Conservation (phyloP, 2,329 filamentous ascomycete species). For the Colletotrichum falcatum region DNA sequence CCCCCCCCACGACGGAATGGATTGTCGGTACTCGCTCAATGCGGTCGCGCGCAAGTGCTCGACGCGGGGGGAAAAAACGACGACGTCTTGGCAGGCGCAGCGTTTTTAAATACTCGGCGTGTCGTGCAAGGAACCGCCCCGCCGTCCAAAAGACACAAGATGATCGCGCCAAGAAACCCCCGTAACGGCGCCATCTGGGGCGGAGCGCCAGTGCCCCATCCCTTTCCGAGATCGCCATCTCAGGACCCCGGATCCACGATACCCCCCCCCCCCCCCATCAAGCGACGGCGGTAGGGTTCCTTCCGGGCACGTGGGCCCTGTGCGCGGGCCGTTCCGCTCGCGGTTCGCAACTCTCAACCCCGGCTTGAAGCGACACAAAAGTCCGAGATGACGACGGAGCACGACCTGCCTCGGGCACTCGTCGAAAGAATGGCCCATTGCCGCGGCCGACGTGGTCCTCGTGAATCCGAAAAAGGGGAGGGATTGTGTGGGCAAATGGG, state of each 20-base stretch:
- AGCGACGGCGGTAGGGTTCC: not conserved
- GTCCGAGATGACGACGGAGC: not conserved
- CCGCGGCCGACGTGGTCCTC: too few species aligned
- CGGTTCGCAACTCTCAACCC: too few species aligned
- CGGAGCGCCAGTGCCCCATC: not conserved
- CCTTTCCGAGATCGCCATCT: constrained; percentile 18
- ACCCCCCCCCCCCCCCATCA: not conserved
- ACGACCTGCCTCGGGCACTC: too few species aligned
- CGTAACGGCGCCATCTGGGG: constrained; percentile 37
- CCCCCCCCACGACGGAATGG: not conserved
- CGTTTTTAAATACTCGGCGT: too few species aligned
- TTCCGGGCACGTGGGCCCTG: not conserved
- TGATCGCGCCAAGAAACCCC: constrained; percentile 26
- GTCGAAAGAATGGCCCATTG: too few species aligned
- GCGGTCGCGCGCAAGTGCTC: too few species aligned
- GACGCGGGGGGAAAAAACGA: too few species aligned
- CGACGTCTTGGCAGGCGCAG: too few species aligned
- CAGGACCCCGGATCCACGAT: constrained; percentile 6
- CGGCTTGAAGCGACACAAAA: not conserved
- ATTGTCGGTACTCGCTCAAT: not conserved
- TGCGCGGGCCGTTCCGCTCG: constrained; percentile 31
- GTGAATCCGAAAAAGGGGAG: too few species aligned
- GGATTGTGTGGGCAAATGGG: too few species aligned
- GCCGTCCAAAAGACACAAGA: not conserved
- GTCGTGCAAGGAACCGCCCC: accelerated